A percentile compares a stretch with the other conserved stretches of the same genome.
These are phyloP conservation scores for Starmerella stigmatis DNA, from an alignment of 805 yeast species.

Conservation along the genomic window DNA sequence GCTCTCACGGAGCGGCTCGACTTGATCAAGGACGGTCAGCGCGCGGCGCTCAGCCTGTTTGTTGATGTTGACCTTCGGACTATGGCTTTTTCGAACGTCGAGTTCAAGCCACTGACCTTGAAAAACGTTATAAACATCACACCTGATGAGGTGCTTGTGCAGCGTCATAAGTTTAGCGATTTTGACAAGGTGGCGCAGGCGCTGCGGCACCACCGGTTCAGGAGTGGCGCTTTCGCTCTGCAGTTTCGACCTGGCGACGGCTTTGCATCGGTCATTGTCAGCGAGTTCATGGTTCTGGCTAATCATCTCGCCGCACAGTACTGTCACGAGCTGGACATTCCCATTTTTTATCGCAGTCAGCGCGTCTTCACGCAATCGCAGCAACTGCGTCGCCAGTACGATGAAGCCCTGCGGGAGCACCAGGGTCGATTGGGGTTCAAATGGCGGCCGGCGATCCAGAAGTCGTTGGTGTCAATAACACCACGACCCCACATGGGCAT, in stretches of 20 bases:
- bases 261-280: conserved; percentile 39
- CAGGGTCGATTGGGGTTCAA: conserved; percentile 28
- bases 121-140: not conserved
- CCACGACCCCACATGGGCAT: conserved; percentile 50
- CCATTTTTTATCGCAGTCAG: conserved; percentile 27
- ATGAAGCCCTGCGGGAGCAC: not conserved
- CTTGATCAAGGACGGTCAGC: not conserved
- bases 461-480: conserved; percentile 41
- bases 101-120: conserved; percentile 5
- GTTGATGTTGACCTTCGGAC: conserved; percentile 8
- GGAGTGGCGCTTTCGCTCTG: conserved; percentile 36
- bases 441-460: conserved; percentile 39
- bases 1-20: conserved; percentile 1
- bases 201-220: conserved; percentile 30
- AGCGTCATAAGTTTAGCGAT: conserved; percentile 24
- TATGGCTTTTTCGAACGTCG: conserved; percentile 1
- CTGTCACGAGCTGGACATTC: conserved; percentile 22
- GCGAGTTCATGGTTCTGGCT: conserved; percentile 76
- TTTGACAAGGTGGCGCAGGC: conserved; percentile 27
- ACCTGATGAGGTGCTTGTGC: not conserved
- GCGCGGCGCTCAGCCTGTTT: conserved; percentile 14
- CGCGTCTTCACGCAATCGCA: conserved; percentile 19
- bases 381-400: not conserved
- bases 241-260: conserved; percentile 6
- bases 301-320: conserved; percentile 38